phyloP scores from a whole-genome alignment of 768 basidiomycete genomes.

The Agaricus subrufescens region DNA sequence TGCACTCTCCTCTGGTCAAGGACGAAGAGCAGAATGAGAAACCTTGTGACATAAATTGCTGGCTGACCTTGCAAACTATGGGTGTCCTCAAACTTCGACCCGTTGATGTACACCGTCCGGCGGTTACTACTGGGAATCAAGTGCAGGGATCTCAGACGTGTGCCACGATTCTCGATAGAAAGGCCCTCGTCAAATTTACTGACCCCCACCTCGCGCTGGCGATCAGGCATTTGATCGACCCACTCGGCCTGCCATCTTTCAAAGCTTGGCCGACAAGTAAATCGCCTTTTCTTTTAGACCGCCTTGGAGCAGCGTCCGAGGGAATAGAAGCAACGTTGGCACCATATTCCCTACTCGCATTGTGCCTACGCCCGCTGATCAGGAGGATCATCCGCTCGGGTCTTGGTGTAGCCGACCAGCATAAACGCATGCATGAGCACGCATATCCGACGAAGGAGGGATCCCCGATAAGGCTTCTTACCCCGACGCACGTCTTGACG shows the following conservation, averaged over 20 bases:
- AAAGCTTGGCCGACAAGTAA: slow-evolving; percentile 8
- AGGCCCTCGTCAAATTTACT: slow-evolving; percentile 21
- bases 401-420: slow-evolving; percentile 27
- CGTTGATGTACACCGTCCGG: slow-evolving; percentile 18
- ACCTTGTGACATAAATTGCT: slow-evolving; percentile 12
- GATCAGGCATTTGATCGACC: slow-evolving; percentile 17
- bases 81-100: slow-evolving; percentile 25
- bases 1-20: not conserved
- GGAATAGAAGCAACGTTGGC: slow-evolving; percentile 32
- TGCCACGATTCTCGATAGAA: not conserved
- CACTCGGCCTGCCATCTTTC: slow-evolving; percentile 3
- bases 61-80: slow-evolving; percentile 18
- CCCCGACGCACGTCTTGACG: slow-evolving; percentile 39
- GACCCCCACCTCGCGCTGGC: slow-evolving; percentile 29
- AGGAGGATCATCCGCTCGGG: slow-evolving; percentile 31
- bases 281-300: slow-evolving; percentile 21
- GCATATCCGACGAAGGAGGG: slow-evolving; percentile 12
- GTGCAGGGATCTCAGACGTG: not conserved
- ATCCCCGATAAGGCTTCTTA: slow-evolving; percentile 25
- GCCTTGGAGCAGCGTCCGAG: slow-evolving; percentile 19
- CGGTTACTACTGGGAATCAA: not conserved
- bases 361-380: slow-evolving; percentile 29
- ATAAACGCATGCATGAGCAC: slow-evolving; percentile 20
- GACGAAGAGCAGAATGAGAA: not conserved
- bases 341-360: slow-evolving; percentile 35